phyloP scores from a whole-genome alignment of 805 yeast species.

The Nakazawaea ishiwadae region DNA sequence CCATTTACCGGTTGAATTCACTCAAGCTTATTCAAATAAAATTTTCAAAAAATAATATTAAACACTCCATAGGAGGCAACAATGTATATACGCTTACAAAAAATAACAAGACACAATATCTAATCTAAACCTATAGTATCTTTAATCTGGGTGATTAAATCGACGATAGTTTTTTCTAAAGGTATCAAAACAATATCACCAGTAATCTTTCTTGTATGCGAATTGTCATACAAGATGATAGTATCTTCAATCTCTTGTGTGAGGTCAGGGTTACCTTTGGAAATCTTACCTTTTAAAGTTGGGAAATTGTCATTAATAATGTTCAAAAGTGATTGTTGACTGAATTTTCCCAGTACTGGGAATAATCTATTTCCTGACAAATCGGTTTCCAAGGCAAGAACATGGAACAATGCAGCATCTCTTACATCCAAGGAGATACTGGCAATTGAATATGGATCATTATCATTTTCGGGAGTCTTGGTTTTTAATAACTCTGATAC shows the following conservation, averaged over 20 bases:
- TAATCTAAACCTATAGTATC: slow-evolving; percentile 16
- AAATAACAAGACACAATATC: too few species aligned
- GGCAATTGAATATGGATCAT: slow-evolving; percentile 5
- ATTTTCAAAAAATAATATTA: too few species aligned
- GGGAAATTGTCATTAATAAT: slow-evolving; percentile 35
- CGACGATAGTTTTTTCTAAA: slow-evolving; percentile 35
- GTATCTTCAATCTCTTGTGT: slow-evolving; percentile 9
- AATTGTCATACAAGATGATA: slow-evolving; percentile 12
- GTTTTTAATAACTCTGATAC: slow-evolving; percentile 20
- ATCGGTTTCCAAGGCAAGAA: slow-evolving; percentile 20
- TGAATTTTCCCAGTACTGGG: slow-evolving; percentile 18
- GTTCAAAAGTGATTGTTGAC: slow-evolving; percentile 24
- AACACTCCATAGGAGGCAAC: too few species aligned
- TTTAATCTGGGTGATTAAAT: slow-evolving; percentile 39
- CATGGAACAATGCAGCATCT: slow-evolving; percentile 41
- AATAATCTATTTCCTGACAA: slow-evolving; percentile 29
- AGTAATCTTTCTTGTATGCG: slow-evolving; percentile 18
- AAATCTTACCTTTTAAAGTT: slow-evolving; percentile 37
- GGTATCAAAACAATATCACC: slow-evolving; percentile 37
- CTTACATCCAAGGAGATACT: slow-evolving; percentile 33
- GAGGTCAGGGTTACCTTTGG: slow-evolving; percentile 40
- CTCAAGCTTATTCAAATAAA: too few species aligned
- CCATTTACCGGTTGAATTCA: too few species aligned
- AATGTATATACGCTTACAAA: not conserved
- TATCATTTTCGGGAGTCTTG: slow-evolving; percentile 16